These are phyloP conservation scores for Lactarius hatsudake DNA, from an alignment of 768 basidiomycete species.

Conservation along the genomic window DNA sequence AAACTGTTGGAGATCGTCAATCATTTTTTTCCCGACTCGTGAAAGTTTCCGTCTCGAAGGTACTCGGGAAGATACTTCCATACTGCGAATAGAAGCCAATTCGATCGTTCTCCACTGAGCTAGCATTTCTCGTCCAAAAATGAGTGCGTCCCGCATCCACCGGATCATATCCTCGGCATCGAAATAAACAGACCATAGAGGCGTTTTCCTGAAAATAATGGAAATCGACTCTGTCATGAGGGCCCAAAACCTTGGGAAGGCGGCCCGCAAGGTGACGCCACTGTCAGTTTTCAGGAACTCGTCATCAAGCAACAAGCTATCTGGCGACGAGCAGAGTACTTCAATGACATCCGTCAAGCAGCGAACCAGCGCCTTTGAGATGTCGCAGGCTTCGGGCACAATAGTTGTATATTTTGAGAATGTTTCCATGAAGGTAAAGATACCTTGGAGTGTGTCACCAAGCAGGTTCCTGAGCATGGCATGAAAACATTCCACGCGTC, in stretches of 20 bases:
- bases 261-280: conserved; percentile 46
- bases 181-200: conserved; percentile 77
- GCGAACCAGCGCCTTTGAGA: conserved; percentile 88
- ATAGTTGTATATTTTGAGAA: conserved; percentile 61
- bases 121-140: conserved; percentile 85
- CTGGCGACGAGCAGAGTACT: conserved; percentile 69
- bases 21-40: conserved; percentile 66
- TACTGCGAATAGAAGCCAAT: conserved; percentile 48
- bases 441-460: conserved; percentile 62
- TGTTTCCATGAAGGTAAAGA: conserved; percentile 61
- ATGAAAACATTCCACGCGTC: conserved; percentile 83
- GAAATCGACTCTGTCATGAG: conserved; percentile 77
- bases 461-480: conserved; percentile 69
- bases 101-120: conserved; percentile 81
- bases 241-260: conserved; percentile 73
- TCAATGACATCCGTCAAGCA: conserved; percentile 94
- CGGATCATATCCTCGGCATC: conserved; percentile 82
- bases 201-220: conserved; percentile 82
- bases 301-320: conserved; percentile 63
- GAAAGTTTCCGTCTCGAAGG: conserved; percentile 46
- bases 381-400: conserved; percentile 80
- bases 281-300: conserved; percentile 49
- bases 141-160: conserved; percentile 98
- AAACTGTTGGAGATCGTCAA: conserved; percentile 72
- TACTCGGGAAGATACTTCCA: conserved; percentile 30